Base-by-base conservation (phyloP, 1,139 yeast species). In the Scheffersomyces quercinus region DNA sequence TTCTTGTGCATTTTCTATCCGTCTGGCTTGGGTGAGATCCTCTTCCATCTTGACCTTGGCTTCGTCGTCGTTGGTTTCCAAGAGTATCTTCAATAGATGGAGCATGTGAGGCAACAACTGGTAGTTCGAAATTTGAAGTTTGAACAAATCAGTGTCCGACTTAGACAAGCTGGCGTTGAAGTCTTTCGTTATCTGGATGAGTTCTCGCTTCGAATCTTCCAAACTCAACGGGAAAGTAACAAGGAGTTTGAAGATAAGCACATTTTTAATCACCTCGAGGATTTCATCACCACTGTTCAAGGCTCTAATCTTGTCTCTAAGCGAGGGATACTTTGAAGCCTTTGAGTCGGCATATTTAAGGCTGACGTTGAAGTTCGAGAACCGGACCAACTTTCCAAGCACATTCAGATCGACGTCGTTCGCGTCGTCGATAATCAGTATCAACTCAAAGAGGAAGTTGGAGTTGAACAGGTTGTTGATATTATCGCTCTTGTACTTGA, bases 71-170 rank as follows among this genome's bases (percentile, higher is more conserved):
- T 45, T 41, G 9, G 59, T 48, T 40, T 63, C 67, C 15, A 68
- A 55, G 15, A 59, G 54, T 11, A 67, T 54, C 47, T 64, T 67
- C 36, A 70, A 51, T 16, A 69, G 48, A 43, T 69, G 75, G 16
- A 70, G 52, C 37, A 70, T 53, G 32, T 69, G 73, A 28, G 70
- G 72, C 15, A 68, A 50, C 24, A 68, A 45, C 44, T 69, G 72
- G 50, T 62, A 67, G 46, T 68, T 69, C 32, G 70, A 61, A 48
- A 69, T 57, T 40, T 65, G 64, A 3, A 68, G 54, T 42, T 65
- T 62, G 44, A 64, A 58, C 28, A 60, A 43, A 35, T 67, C 69
- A 37, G 55, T 55, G 45, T 59, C 60, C 4, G 56, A 53, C 10
- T 32, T 41, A n/a, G 53, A 53, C 30, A 70, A 52, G 12, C 54